Conservation (phyloP, 2,329 filamentous ascomycete genomes). For the Aspergillus niger region DNA sequence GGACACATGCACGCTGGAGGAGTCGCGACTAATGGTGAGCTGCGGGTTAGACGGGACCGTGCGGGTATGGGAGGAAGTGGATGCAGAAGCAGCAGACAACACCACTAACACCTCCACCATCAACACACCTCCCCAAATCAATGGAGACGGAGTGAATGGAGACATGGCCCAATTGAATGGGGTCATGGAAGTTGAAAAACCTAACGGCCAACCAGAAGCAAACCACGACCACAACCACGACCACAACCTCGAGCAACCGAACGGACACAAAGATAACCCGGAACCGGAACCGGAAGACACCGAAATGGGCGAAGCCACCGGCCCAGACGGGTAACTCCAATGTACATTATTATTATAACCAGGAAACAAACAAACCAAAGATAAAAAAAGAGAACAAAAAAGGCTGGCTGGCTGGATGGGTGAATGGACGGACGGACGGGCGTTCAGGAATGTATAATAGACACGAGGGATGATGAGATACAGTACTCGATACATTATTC, state of each 20-base stretch:
- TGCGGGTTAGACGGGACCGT: slow-evolving; percentile 65
- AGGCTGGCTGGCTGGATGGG: background rate
- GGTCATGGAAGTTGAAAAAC: too few species aligned
- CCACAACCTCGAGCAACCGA: background rate
- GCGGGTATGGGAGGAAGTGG: slow-evolving; percentile 59
- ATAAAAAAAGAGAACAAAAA: background rate
- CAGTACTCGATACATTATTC: too few species aligned
- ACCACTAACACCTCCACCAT: background rate
- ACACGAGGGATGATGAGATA: slow-evolving; percentile 3
- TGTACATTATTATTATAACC: background rate
- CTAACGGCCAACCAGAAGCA: too few species aligned
- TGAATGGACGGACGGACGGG: background rate
- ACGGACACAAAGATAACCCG: background rate
- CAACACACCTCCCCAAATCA: too few species aligned
- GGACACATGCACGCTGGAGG: slow-evolving; percentile 58
- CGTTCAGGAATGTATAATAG: slow-evolving; percentile 7
- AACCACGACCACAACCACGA: too few species aligned
- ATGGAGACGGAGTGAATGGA: too few species aligned
- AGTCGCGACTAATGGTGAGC: slow-evolving; percentile 57
- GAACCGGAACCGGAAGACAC: background rate
- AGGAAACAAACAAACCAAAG: background rate
- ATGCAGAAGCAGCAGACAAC: background rate
- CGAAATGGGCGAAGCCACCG: slow-evolving; percentile 2
- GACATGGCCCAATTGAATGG: too few species aligned
- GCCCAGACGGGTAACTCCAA: background rate